phyloP scores from a whole-genome alignment of 108 stramenopile genomes.

The Nitzschia sp. region DNA sequence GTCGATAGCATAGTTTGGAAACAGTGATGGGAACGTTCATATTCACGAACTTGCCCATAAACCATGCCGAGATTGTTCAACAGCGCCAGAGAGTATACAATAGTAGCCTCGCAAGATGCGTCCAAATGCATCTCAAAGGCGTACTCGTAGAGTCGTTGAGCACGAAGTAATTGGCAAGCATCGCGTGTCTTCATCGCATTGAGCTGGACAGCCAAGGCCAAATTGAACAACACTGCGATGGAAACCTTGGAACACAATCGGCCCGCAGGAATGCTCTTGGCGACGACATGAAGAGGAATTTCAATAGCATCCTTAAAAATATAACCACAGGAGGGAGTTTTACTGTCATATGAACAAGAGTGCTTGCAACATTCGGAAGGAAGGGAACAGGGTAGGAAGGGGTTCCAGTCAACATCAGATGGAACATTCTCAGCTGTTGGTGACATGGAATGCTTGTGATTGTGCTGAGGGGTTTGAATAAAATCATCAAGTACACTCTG shows the following conservation, averaged over 20 bases:
- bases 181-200: neutral
- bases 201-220: constrained; percentile 22
- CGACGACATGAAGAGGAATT: constrained; percentile 16
- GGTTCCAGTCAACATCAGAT: no score
- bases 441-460: no score
- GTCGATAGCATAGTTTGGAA: constrained; percentile 27
- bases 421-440: no score
- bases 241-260: constrained; percentile 14
- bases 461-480: no score
- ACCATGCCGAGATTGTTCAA: constrained; percentile 30
- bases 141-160: constrained; percentile 19
- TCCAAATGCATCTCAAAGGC: constrained; percentile 30
- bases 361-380: no score
- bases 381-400: no score
- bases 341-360: no score
- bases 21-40: constrained; percentile 14
- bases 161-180: neutral
- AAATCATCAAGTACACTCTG: no score
- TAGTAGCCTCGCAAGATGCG: constrained; percentile 18
- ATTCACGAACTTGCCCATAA: constrained; percentile 4
- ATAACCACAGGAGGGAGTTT: neutral
- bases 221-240: constrained; percentile 23
- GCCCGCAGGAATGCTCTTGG: no score
- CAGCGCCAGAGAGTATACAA: constrained; percentile 23
- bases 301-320: constrained; percentile 28